Evolutionary conservation across 148 eudicot species (phyloP), one percentile per base, ranked within the genome.

Genomic region (Cornus florida): DNA sequence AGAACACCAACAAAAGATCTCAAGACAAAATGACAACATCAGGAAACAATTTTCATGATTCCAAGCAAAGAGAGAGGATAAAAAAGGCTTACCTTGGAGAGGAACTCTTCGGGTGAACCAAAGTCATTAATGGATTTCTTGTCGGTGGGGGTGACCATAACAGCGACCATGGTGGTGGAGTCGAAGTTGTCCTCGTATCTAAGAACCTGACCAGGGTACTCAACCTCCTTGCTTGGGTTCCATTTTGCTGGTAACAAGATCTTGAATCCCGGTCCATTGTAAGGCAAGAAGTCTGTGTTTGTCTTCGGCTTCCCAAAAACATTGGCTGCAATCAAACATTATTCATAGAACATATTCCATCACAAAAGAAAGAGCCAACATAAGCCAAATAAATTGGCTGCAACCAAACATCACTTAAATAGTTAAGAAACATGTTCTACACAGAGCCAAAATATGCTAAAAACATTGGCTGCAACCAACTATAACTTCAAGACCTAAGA

Each of bases 111-210:
- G 67, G 99, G 98, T 33, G 98, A 87, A 48, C 99, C 99, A 56
- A 10, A 96, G 72, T 96, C 99, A 2, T 94, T 87, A 90, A 96
- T 92, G 66, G 92, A 79, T 77, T 96, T 96, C 90, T 96, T 96
- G 86, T 96, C 98, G 7, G 99, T 93, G 9, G 98, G 85, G 33
- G 84, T 81, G 84, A 96, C 76, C 79, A 83, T 81, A 76, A 96
- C 97, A 11, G 76, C 0, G 35, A 96, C 74, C 38, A 92, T 91
- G 93, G 91, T 96, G 82, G 89, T 92, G 75, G 91, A 71, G 67
- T 96, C 99, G 71, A 96, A 96, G 92, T 94, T 96, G 90, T 96
- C 99, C 83, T 96, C 99, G 69, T 74, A 96, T 77, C 94, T 86
- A 60, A 96, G 81, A 48, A 96, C 95, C 79, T 92, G 97, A 38